Conservation (phyloP, 768 basidiomycete species). For the Atractiella rhizophila region DNA sequence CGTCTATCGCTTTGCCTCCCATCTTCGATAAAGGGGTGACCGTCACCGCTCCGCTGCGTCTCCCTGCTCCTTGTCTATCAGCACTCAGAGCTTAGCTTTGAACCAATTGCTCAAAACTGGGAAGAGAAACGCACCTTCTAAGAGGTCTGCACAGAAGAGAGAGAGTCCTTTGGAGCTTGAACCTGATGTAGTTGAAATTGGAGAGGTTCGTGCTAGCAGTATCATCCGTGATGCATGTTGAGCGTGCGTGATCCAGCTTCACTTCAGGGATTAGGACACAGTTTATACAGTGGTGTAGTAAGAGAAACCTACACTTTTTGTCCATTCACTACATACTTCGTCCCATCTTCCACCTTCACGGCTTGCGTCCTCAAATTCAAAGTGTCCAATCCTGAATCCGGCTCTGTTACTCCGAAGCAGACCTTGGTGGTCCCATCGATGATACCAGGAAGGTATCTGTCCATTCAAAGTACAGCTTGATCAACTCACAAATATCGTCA, state of each 20-base stretch:
- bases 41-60: neutral
- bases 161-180: constrained; percentile 9
- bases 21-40: constrained; percentile 11
- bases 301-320: constrained; percentile 5
- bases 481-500: no score
- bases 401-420: constrained; percentile 15
- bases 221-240: constrained; percentile 11
- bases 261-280: neutral
- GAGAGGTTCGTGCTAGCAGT: constrained; percentile 11
- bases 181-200: neutral
- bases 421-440: constrained; percentile 8
- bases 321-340: constrained; percentile 12
- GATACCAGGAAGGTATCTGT: constrained; percentile 8
- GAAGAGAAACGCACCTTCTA: neutral
- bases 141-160: constrained; percentile 10
- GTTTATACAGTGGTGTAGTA: neutral
- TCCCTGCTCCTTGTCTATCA: no score
- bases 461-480: no score
- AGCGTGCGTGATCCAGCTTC: constrained; percentile 7
- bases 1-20: constrained; percentile 14
- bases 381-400: constrained; percentile 13
- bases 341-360: constrained; percentile 5
- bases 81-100: neutral
- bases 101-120: no score
- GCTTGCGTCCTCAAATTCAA: constrained; percentile 10